These are phyloP conservation scores for Madurella fahalii DNA, from an alignment of 2,329 filamentous ascomycete species.

Conservation along the genomic window DNA sequence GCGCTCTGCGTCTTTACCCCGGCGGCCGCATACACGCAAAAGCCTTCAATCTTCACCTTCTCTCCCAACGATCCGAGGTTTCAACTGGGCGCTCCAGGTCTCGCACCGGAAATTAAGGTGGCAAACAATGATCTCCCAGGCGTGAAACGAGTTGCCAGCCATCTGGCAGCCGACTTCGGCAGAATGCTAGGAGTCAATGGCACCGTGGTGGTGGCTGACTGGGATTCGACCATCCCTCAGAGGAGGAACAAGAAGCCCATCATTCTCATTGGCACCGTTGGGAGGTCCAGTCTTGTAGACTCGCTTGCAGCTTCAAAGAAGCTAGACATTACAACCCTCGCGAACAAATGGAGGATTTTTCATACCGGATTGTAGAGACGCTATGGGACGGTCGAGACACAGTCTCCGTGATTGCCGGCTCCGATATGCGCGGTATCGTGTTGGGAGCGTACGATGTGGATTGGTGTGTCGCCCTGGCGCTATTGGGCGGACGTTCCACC, in stretches of 20 bases:
- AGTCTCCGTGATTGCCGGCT: conserved; percentile 53
- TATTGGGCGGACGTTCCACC: conserved; percentile 54
- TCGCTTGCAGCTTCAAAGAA: conserved; percentile 40
- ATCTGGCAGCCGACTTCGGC: conserved; percentile 27
- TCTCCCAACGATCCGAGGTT: conserved; percentile 13
- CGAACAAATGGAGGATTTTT: conserved; percentile 54
- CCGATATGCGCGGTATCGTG: conserved; percentile 53
- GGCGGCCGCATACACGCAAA: conserved; percentile 10
- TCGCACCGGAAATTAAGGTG: conserved; percentile 26
- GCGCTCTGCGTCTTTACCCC: conserved; percentile 2
- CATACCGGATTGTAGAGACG: conserved; percentile 40
- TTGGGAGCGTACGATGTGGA: conserved; percentile 57
- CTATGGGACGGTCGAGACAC: conserved; percentile 23
- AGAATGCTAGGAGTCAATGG: conserved; percentile 23
- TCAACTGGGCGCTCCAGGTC: conserved; percentile 22
- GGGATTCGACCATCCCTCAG: conserved; percentile 9
- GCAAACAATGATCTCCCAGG: conserved; percentile 23
- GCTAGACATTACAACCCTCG: conserved; percentile 43
- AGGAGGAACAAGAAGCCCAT: conserved; percentile 13
- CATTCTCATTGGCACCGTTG: conserved; percentile 52
- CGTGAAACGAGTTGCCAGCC: conserved; percentile 25
- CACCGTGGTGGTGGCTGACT: conserved; percentile 20
- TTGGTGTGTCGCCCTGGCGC: conserved; percentile 58
- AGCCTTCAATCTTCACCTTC: conserved; percentile 21
- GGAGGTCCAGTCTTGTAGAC: conserved; percentile 48